Evolutionary conservation across 1,284 basidiomycete genomes (phyloP), one percentile per base, ranked within the genome.

Genomic region (Sanghuangporus weigelae): DNA sequence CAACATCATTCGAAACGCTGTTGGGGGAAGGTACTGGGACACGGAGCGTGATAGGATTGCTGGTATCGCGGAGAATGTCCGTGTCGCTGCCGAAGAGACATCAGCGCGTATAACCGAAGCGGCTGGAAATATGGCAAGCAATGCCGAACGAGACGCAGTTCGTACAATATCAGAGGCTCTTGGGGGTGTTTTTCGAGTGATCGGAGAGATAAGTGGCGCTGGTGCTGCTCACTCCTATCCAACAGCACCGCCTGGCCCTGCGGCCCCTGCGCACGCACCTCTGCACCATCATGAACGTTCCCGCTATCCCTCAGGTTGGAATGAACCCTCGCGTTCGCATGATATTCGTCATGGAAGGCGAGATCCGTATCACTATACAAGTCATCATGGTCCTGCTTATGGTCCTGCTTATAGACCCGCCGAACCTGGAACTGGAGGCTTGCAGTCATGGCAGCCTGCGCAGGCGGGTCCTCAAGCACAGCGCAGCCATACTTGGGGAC

Each of bases 11-110:
- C 76, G 76, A 59, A 89, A 90, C 68, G 77, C 85, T 7, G 77
- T 80, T 3, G 82, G 77, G 59, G 89, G 89, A 21, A 75, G 78
- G 14, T 92, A 92, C 69, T 91, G 87, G 88, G 72, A 76, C 49
- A 71, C 78, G 31, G 86, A 89, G 68, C 81, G 84, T 53, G 81
- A 83, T 14, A 75, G 81, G 6, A 73, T 88, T 53, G 79, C 82
- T 11, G 80, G 81, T 38, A 81, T 83, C 42, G 84, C 82, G 2
- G 78, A 81, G 51, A 78, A 80, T 53, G 68, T 82, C 8, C 76
- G 78, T n/a, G 75, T 76, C 54, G 76, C 74, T 57, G 76, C 84
- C 1, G 68, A 79, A 58, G 76, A 80, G 53, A 73, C 75, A 46
- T 77, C 76, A 23, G 77, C 72, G 48, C 51, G 55, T 16, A 63